phyloP scores from a whole-genome alignment of 176 grass and related monocot genomes.

The Stipa capillata region DNA sequence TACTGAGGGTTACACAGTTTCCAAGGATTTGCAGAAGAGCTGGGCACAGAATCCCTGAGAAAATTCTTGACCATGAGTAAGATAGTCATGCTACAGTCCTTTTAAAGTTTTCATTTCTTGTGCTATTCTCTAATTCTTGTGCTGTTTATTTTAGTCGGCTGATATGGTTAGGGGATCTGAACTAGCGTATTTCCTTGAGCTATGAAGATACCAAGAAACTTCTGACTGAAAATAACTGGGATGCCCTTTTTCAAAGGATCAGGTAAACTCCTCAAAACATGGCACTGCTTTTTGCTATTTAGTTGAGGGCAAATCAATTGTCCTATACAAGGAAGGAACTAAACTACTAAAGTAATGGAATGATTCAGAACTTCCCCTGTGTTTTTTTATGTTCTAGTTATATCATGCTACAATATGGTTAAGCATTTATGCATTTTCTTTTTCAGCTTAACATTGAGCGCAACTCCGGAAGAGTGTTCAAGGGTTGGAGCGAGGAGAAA shows the following conservation, averaged over 20 bases:
- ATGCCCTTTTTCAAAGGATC: slow-evolving; percentile 73
- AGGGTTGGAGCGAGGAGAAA: slow-evolving; percentile 78
- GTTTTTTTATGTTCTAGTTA: no score
- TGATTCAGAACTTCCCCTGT: not conserved
- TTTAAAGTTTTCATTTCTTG: not conserved
- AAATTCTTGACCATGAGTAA: slow-evolving; percentile 81
- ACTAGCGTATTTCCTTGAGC: slow-evolving; percentile 63
- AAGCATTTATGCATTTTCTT: not conserved
- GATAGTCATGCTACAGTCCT: slow-evolving; percentile 8
- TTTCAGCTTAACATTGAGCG: no score
- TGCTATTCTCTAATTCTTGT: not conserved
- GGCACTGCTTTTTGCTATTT: no score
- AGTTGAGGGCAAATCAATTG: no score
- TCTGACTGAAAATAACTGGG: slow-evolving; percentile 59
- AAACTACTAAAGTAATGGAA: not conserved
- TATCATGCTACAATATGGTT: no score
- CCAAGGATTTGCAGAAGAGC: slow-evolving; percentile 58
- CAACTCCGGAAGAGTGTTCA: no score
- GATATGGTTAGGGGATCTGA: slow-evolving; percentile 75
- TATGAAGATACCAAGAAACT: slow-evolving; percentile 58
- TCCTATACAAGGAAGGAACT: no score
- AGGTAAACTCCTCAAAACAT: slow-evolving; percentile 34
- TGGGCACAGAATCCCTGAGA: slow-evolving; percentile 50
- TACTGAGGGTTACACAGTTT: slow-evolving; percentile 64
- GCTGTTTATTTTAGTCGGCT: slow-evolving; percentile 34